Evolutionary conservation across 2,329 filamentous ascomycete species (phyloP).

Genomic region (Aspergillus alliaceus): DNA sequence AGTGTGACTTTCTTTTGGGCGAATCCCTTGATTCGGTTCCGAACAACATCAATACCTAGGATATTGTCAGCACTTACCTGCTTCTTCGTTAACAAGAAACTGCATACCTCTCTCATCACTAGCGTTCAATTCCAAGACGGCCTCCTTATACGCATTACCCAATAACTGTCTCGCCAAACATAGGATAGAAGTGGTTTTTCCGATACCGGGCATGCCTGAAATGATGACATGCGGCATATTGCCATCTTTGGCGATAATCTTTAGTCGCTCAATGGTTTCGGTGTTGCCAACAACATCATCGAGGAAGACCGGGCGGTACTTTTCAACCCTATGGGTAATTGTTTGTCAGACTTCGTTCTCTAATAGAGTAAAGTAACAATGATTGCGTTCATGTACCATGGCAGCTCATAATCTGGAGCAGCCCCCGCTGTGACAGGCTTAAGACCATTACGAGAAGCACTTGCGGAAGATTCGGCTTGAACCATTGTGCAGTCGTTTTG

Average conservation of each 20-base stretch:
- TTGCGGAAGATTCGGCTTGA: slow-evolving; percentile 50
- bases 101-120: slow-evolving; percentile 80
- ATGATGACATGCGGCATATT: slow-evolving; percentile 99
- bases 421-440: slow-evolving; percentile 42
- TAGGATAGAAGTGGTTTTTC: slow-evolving; percentile 94
- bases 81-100: background rate
- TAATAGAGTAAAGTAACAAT: background rate
- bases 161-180: slow-evolving; percentile 90
- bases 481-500: slow-evolving; percentile 30
- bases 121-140: slow-evolving; percentile 92
- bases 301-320: slow-evolving; percentile 91
- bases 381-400: slow-evolving; percentile 40
- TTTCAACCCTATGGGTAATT: slow-evolving; percentile 77
- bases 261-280: slow-evolving; percentile 93
- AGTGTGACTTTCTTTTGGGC: slow-evolving; percentile 98
- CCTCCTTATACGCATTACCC: slow-evolving; percentile 94
- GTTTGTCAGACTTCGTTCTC: slow-evolving; percentile 13
- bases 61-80: background rate
- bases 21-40: slow-evolving; percentile 96
- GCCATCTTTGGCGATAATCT: slow-evolving; percentile 97
- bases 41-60: slow-evolving; percentile 88
- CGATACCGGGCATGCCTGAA: slow-evolving; percentile 98
- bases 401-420: slow-evolving; percentile 48
- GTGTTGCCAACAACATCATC: slow-evolving; percentile 98
- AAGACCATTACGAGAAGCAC: slow-evolving; percentile 42